Evolutionary conservation across 108 stramenopile species (phyloP).

Genomic region (Stephanodiscus minutulus): DNA sequence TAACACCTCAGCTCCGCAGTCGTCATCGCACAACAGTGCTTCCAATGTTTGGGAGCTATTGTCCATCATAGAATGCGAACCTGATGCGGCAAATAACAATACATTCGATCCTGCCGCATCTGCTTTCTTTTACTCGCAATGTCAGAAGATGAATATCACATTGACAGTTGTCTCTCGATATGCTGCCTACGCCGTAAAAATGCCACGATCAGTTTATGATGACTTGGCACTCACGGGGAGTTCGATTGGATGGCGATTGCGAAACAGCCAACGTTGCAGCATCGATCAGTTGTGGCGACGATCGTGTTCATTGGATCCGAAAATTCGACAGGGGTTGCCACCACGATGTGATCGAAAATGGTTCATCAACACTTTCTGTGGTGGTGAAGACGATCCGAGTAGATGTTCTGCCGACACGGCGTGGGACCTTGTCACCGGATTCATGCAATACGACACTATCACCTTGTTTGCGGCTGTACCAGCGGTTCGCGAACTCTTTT

Average conservation of each 20-base stretch:
- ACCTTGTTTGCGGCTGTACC: conserved; percentile 51
- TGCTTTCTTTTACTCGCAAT: conserved; percentile 44
- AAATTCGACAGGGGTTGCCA: conserved; percentile 38
- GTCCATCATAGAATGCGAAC: conserved; percentile 27
- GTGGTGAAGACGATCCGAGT: conserved; percentile 36
- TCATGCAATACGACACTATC: conserved; percentile 54
- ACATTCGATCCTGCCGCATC: conserved; percentile 47
- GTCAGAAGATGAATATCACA: conserved; percentile 47
- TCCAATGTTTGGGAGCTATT: conserved; percentile 31
- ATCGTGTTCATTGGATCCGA: conserved; percentile 41
- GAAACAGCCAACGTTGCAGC: conserved; percentile 44
- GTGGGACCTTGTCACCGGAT: conserved; percentile 53
- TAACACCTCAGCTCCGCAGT: neutral
- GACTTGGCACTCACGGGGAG: conserved; percentile 48
- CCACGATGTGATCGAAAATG: conserved; percentile 45
- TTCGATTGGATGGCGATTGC: conserved; percentile 50
- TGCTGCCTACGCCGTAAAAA: conserved; percentile 48
- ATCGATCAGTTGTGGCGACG: conserved; percentile 50
- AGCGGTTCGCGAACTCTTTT: conserved; percentile 36
- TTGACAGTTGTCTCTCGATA: conserved; percentile 43
- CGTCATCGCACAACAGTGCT: neutral
- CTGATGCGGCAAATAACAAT: conserved; percentile 56
- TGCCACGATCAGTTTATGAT: conserved; percentile 53
- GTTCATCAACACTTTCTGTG: conserved; percentile 55
- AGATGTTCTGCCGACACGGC: conserved; percentile 40